A percentile compares a stretch with the other conserved stretches of the same genome.
Evolutionary conservation across 2,329 filamentous ascomycete species (phyloP).

Genomic region (Botryotinia calthae): DNA sequence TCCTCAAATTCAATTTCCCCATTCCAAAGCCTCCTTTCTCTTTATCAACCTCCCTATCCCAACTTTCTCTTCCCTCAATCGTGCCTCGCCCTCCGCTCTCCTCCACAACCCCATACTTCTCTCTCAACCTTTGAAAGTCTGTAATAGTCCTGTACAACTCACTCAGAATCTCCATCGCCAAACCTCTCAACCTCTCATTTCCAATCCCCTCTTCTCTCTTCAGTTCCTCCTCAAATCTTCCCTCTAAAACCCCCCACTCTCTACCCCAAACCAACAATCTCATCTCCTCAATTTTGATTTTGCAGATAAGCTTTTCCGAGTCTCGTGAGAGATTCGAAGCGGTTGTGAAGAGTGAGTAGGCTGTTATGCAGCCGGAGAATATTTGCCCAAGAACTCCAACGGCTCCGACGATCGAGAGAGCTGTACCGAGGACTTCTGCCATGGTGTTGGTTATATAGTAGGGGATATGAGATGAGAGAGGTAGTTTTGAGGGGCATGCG

Average conservation of each 20-base stretch:
- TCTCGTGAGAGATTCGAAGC: constrained; percentile 46
- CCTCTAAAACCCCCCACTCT: constrained; percentile 49
- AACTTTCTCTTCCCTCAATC: constrained; percentile 1
- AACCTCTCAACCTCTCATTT: constrained; percentile 37
- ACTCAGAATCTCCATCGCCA: constrained; percentile 45
- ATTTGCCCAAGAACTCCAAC: constrained; percentile 48
- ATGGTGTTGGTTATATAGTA: constrained; percentile 27
- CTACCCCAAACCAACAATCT: constrained; percentile 48
- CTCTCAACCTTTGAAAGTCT: constrained; percentile 45
- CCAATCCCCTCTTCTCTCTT: constrained; percentile 41
- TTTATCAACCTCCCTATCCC: constrained; percentile 11
- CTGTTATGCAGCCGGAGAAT: constrained; percentile 48
- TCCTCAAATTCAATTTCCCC: constrained; percentile 25
- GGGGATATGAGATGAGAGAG: neutral
- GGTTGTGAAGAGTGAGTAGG: constrained; percentile 46
- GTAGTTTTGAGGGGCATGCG: neutral
- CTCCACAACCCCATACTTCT: constrained; percentile 44
- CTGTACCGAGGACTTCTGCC: constrained; percentile 45
- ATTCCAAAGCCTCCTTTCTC: constrained; percentile 13
- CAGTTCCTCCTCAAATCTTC: constrained; percentile 45
- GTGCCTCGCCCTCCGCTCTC: constrained; percentile 27
- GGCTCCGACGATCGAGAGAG: constrained; percentile 45
- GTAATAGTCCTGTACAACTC: constrained; percentile 47
- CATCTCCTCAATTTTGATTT: constrained; percentile 51
- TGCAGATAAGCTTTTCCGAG: constrained; percentile 46